Evolutionary conservation across 2,329 filamentous ascomycete species (phyloP).

Genomic region (Colletotrichum tropicale): DNA sequence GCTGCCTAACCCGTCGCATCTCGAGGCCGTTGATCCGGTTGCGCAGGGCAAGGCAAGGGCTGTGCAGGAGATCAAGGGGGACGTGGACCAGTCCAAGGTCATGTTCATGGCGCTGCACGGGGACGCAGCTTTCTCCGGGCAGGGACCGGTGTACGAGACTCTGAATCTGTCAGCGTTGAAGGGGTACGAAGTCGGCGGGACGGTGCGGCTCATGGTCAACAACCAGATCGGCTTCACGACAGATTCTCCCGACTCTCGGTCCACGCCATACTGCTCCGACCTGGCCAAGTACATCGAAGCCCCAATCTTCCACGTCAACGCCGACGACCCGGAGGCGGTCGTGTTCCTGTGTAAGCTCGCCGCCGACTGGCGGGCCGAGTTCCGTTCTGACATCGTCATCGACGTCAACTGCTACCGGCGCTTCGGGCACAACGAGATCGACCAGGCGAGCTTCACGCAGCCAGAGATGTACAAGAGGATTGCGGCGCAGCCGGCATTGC

Average conservation of each 20-base stretch:
- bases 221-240: slow-evolving; percentile 99
- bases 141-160: slow-evolving; percentile 97
- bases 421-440: slow-evolving; percentile 98
- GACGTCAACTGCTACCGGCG: slow-evolving; percentile 99
- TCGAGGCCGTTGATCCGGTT: slow-evolving; percentile 97
- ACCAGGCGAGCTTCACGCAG: slow-evolving; percentile 99
- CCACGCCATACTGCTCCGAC: slow-evolving; percentile 97
- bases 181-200: slow-evolving; percentile 95
- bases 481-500: slow-evolving; percentile 77
- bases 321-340: slow-evolving; percentile 95
- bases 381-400: slow-evolving; percentile 97
- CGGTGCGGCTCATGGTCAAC: slow-evolving; percentile 96
- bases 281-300: slow-evolving; percentile 98
- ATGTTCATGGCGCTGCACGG: slow-evolving; percentile 97
- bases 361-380: slow-evolving; percentile 96
- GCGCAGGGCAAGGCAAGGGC: slow-evolving; percentile 96
- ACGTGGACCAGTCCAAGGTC: slow-evolving; percentile 86
- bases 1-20: slow-evolving; percentile 96
- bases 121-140: slow-evolving; percentile 94
- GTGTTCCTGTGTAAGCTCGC: slow-evolving; percentile 98
- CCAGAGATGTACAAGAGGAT: slow-evolving; percentile 99
- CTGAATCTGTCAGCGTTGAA: slow-evolving; percentile 96
- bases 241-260: slow-evolving; percentile 93
- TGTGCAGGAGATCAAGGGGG: slow-evolving; percentile 97
- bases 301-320: slow-evolving; percentile 98